These are phyloP conservation scores for Xylariaceae sp. DNA, from an alignment of 2,329 filamentous ascomycete species.

Conservation along the genomic window DNA sequence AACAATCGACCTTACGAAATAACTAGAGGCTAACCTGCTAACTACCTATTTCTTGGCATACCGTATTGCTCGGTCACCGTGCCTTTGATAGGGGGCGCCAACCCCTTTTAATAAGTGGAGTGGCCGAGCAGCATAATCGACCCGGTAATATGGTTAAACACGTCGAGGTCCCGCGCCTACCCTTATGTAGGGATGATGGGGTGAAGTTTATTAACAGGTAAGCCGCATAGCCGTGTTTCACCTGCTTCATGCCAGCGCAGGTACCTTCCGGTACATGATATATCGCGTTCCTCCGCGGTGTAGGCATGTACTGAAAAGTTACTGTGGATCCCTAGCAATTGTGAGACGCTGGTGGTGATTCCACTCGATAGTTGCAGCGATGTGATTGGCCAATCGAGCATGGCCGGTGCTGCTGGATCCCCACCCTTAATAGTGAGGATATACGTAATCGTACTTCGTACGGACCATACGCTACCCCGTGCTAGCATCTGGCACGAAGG, in stretches of 20 bases:
- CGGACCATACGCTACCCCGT: not conserved
- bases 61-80: not conserved
- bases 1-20: too few species aligned
- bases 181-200: too few species aligned
- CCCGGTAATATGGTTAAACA: too few species aligned
- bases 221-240: too few species aligned
- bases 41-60: not conserved
- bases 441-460: not conserved
- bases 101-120: too few species aligned
- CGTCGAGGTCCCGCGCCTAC: too few species aligned
- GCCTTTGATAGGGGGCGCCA: not conserved
- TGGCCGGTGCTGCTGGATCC: not conserved
- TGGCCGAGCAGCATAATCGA: too few species aligned
- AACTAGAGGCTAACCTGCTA: not conserved
- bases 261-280: too few species aligned
- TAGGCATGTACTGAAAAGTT: not conserved
- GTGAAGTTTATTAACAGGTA: too few species aligned
- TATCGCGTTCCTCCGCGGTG: too few species aligned
- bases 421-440: not conserved
- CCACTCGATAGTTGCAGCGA: not conserved
- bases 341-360: conserved; percentile 14
- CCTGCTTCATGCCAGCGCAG: too few species aligned
- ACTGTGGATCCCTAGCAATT: not conserved
- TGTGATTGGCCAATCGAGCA: conserved; percentile 11
- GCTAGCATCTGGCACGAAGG: conserved; percentile 1